Evolutionary conservation across 768 basidiomycete species (phyloP).

Genomic region (Dendrothele bispora): DNA sequence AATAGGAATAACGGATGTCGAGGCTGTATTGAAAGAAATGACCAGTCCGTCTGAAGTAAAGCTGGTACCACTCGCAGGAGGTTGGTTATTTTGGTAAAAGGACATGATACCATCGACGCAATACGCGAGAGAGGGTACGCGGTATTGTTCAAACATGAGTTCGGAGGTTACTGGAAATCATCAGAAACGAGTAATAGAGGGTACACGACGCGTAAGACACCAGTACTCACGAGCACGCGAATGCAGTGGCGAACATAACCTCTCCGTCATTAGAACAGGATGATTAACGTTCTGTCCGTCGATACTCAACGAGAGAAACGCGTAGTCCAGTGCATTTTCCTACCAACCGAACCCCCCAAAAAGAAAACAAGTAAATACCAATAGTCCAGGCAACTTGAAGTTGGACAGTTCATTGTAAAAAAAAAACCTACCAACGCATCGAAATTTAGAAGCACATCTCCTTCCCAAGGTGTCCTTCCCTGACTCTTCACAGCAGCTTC

Average conservation of each 20-base stretch:
- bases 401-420: not conserved
- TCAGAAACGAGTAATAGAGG: slow-evolving; percentile 2
- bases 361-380: not conserved
- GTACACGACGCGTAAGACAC: slow-evolving; percentile 2
- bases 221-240: slow-evolving; percentile 74
- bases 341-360: slow-evolving; percentile 49
- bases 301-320: slow-evolving; percentile 85
- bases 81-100: slow-evolving; percentile 77
- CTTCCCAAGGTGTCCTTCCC: slow-evolving; percentile 87
- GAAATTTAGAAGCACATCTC: slow-evolving; percentile 87
- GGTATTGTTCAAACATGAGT: slow-evolving; percentile 92
- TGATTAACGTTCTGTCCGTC: slow-evolving; percentile 76
- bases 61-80: slow-evolving; percentile 20
- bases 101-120: slow-evolving; percentile 92
- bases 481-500: slow-evolving; percentile 84
- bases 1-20: slow-evolving; percentile 89
- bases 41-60: slow-evolving; percentile 76
- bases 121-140: slow-evolving; percentile 82
- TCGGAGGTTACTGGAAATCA: slow-evolving; percentile 80
- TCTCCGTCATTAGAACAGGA: slow-evolving; percentile 92
- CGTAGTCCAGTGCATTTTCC: slow-evolving; percentile 95
- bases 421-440: slow-evolving; percentile 80
- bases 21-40: slow-evolving; percentile 89
- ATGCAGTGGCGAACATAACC: slow-evolving; percentile 84
- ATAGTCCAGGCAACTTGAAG: not conserved